Evolutionary conservation across 1,284 basidiomycete genomes (phyloP).

Genomic region (Sanghuangporus sanghuang): DNA sequence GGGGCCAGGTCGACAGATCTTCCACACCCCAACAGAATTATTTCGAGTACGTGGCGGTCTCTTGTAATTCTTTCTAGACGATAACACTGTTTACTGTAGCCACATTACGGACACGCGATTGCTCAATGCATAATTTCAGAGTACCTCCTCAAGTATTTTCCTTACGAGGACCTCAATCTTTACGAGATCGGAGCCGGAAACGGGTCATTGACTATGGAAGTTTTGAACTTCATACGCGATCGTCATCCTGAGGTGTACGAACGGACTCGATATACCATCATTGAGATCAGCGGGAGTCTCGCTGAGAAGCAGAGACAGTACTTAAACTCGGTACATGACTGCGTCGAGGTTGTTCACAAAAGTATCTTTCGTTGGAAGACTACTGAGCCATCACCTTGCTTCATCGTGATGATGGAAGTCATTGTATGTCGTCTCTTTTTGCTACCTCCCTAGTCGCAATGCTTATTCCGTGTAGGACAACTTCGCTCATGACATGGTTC

Average conservation of each 20-base stretch:
- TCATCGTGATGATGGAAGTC: conserved; percentile 93
- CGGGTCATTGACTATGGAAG: conserved; percentile 87
- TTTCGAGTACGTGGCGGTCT: conserved; percentile 73
- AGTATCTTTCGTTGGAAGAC: conserved; percentile 88
- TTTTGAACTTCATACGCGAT: conserved; percentile 76
- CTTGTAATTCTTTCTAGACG: conserved; percentile 10
- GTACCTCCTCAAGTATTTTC: conserved; percentile 92
- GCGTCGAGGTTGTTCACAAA: conserved; percentile 71
- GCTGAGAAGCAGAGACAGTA: conserved; percentile 67
- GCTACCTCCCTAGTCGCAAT: background rate
- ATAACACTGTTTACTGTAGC: conserved; percentile 43
- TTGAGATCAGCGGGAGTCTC: conserved; percentile 87
- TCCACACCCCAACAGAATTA: conserved; percentile 98
- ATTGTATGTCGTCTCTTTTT: conserved; percentile 56
- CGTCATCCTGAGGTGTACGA: conserved; percentile 90
- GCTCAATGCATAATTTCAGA: conserved; percentile 86
- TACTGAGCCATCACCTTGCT: conserved; percentile 80
- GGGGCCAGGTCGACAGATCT: conserved; percentile 86
- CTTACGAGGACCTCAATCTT: conserved; percentile 91
- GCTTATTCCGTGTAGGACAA: conserved; percentile 66
- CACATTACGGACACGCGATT: conserved; percentile 90
- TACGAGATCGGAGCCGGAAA: conserved; percentile 99
- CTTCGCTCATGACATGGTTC: conserved; percentile 93
- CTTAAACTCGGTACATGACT: conserved; percentile 49
- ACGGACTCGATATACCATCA: conserved; percentile 85